Evolutionary conservation across 495 filamentous ascomycete genomes (phyloP).

Genomic region (Parathielavia hyrcaniae): DNA sequence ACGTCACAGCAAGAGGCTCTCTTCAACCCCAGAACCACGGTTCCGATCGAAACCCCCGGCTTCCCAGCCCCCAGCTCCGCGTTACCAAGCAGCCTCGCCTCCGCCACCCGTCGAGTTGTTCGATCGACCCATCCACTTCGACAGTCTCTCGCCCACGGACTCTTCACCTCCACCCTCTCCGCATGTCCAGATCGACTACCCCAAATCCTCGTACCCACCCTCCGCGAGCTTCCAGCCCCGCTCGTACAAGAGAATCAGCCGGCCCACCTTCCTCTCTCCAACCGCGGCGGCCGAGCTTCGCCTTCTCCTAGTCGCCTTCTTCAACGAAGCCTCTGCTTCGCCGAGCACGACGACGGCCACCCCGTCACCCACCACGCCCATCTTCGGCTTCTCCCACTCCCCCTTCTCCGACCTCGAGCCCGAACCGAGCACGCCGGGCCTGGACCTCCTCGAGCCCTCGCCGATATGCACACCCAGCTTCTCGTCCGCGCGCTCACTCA

Average conservation of each 20-base stretch:
- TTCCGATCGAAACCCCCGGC: conserved; percentile 13
- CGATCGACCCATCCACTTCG: conserved; percentile 1
- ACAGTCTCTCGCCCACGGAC: conserved; percentile 15
- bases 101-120: not conserved
- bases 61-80: conserved; percentile 1
- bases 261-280: conserved; percentile 31
- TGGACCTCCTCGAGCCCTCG: conserved; percentile 36
- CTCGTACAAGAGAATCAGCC: conserved; percentile 36
- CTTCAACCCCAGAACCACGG: conserved; percentile 22
- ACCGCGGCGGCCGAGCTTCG: conserved; percentile 33
- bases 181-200: conserved; percentile 14
- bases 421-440: conserved; percentile 22
- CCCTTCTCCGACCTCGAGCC: conserved; percentile 18
- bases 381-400: conserved; percentile 21
- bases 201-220: conserved; percentile 15
- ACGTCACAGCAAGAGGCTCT: conserved; percentile 34
- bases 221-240: conserved; percentile 15
- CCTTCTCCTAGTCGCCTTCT: conserved; percentile 30
- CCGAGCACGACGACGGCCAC: conserved; percentile 25
- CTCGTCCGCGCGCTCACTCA: conserved; percentile 19
- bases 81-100: not conserved
- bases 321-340: conserved; percentile 23
- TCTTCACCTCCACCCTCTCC: conserved; percentile 7
- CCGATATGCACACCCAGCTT: conserved; percentile 21
- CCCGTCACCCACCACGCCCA: conserved; percentile 28